A percentile compares a stretch with the other conserved stretches of the same genome.
phyloP scores from a whole-genome alignment of 495 filamentous ascomycete genomes.

The Lineolata rhizophorae region DNA sequence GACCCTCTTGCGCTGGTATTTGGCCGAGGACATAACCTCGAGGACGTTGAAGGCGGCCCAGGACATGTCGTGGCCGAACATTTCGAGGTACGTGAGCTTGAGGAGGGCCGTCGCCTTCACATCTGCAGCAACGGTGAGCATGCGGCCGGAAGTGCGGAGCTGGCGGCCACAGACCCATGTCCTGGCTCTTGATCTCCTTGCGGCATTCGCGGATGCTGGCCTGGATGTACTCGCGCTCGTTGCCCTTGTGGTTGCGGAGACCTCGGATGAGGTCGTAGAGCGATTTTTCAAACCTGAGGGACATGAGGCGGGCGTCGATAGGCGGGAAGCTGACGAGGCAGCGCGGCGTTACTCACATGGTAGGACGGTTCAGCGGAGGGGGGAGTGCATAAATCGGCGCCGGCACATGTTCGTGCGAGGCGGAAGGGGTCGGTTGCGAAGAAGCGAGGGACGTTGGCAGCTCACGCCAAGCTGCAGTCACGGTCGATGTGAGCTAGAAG shows the following conservation, averaged over 20 bases:
- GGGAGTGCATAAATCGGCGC: too few relatives aligned
- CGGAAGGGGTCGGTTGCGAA: too few relatives aligned
- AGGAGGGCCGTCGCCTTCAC: constrained; percentile 87
- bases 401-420: too few relatives aligned
- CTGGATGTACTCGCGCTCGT: constrained; percentile 83
- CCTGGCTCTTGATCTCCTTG: constrained; percentile 65
- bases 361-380: too few relatives aligned
- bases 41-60: constrained; percentile 97
- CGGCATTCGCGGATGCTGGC: constrained; percentile 85
- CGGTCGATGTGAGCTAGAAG: too few relatives aligned
- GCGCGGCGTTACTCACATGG: too few relatives aligned
- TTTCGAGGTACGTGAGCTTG: constrained; percentile 91
- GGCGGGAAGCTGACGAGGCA: too few relatives aligned
- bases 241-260: constrained; percentile 78
- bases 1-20: constrained; percentile 84
- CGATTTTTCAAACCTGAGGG: constrained; percentile 99
- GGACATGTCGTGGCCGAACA: constrained; percentile 99
- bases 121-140: constrained; percentile 31
- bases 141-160: not conserved
- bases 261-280: constrained; percentile 97
- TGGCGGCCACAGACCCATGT: constrained; percentile 62
- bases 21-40: constrained; percentile 91
- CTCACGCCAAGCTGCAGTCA: too few relatives aligned
- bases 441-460: too few relatives aligned
- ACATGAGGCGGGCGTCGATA: too few relatives aligned